Evolutionary conservation across 306 rosid genomes (phyloP), one percentile per base, ranked within the genome.

Genomic region (Ceratonia siliqua): DNA sequence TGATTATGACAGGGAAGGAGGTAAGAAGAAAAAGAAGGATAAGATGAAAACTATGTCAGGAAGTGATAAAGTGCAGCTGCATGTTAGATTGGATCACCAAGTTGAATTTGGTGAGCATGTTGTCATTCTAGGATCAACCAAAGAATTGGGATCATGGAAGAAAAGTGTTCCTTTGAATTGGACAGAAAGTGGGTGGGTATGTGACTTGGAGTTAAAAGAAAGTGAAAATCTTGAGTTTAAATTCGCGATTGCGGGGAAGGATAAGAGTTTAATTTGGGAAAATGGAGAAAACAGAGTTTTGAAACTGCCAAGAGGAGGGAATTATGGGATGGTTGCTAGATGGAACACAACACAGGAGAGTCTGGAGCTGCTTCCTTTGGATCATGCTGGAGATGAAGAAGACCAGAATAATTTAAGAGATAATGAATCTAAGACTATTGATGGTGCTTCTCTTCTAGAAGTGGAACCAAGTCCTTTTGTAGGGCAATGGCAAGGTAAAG

Each of bases 401-500:
- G 73, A 74, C 17, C 46, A 52, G 32, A 70, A 22, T 15, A 64
- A 48, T 69, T 68, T 58, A 11, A 80, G 24, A 39, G 53, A 76
- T 53, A 74, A 76, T 74, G 83, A 81, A 78, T 57, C 90, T 41
- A 45, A 22, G 24, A 52, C 14, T 36, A 70, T 13, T 8, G 50
- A 49, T 36, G 59, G 54, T 82, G 77, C 70, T 70, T 12, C 78
- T 77, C 58, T 21, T 58, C 57, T 53, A 30, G 92, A 81, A 9
- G 84, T n/a, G 36, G 86, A 55, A 78, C 45, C 84, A 27, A 94
- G 96, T 79, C 92, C 97, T 81, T 94, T 94, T 80, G 97, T 94
- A 14, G 98, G 89, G 53, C 88, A 91, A 71, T 94, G 98, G 98
- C 91, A 90, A 75, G 98, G 98, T 58, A 85, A 87, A 70, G 24